Conservation (phyloP, 2,329 filamentous ascomycete species). For the Xylaria digitata region DNA sequence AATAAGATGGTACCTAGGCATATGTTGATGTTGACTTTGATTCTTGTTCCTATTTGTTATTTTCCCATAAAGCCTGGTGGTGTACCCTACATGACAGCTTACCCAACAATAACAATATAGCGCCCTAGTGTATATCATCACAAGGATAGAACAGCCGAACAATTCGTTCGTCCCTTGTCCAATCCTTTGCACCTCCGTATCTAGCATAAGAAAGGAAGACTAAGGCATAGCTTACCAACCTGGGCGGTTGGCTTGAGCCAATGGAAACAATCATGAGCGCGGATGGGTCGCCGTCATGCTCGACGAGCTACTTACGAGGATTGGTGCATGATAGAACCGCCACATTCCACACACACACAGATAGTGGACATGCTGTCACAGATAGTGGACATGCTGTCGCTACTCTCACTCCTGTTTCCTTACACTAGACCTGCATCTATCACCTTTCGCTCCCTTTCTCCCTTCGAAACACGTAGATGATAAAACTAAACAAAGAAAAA, state of each 20-base stretch:
- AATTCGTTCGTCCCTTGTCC: constrained; percentile 8
- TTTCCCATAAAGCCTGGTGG: not conserved
- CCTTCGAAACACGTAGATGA: not conserved
- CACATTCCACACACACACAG: not conserved
- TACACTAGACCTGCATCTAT: not conserved
- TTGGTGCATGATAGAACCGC: constrained; percentile 22
- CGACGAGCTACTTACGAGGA: constrained; percentile 7
- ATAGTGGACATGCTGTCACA: not conserved
- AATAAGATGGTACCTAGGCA: not conserved
- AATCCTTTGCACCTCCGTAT: constrained; percentile 20
- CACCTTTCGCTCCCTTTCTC: not conserved
- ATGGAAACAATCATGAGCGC: constrained; percentile 16
- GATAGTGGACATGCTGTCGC: not conserved
- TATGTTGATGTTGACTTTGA: not conserved
- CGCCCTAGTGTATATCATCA: not conserved
- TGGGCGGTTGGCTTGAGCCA: constrained; percentile 15
- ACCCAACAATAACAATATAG: constrained; percentile 10
- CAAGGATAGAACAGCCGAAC: constrained; percentile 25
- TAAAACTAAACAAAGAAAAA: not conserved
- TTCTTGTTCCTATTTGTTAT: not conserved
- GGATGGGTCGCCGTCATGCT: constrained; percentile 17
- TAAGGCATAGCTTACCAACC: constrained; percentile 19
- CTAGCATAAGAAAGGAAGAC: constrained; percentile 28
- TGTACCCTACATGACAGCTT: not conserved
- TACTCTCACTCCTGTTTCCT: constrained; percentile 6